Evolutionary conservation across 768 basidiomycete species (phyloP), one percentile per base, ranked within the genome.

Genomic region (Collybiopsis luxurians): DNA sequence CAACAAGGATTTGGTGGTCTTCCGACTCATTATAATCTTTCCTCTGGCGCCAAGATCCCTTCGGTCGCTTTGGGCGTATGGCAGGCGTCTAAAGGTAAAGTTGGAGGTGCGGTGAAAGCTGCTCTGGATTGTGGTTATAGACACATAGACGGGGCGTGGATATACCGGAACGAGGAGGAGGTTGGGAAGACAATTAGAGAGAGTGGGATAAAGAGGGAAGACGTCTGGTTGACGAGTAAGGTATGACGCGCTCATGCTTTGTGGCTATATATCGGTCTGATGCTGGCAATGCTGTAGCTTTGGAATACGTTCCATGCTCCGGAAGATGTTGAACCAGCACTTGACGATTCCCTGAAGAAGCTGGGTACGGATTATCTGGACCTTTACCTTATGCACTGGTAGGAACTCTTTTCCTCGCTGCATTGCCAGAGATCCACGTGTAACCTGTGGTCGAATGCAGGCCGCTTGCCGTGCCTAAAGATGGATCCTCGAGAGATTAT

Each of bases 321-420:
- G 0, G 82, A 86, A 57, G 85, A 89, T 62, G 79, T 92, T 24
- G 89, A 90, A 64, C 63, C 78, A 1, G 77, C 76, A 11, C 75
- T 92, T 9, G 85, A 90, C 61, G 84, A 90, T 57, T 83, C 87
- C 0, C 76, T 90, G 7, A 59, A 69, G 9, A 79, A 75, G 60
- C 79, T 91, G 2, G 79, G 80, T 2, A 84, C 82, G 1, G 79
- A 86, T 40, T 91, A 92, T 67, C 76, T 94, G 50, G 90, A 93
- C 67, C 68, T 93, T 47, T 92, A 92, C 66, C 72, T 94, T 49
- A 88, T 92, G 58, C 89, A 91, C 65, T 92, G 89, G 89, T 87
- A 63, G 15, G 72, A 61, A 12, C 55, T 50, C 52, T 54, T 56
- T 43, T 30, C 40, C 56, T 36, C 24, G 17, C 12, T 36, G 39